Evolutionary conservation across 2,329 filamentous ascomycete genomes (phyloP).

Genomic region (Cladosporium sphaerospermum): DNA sequence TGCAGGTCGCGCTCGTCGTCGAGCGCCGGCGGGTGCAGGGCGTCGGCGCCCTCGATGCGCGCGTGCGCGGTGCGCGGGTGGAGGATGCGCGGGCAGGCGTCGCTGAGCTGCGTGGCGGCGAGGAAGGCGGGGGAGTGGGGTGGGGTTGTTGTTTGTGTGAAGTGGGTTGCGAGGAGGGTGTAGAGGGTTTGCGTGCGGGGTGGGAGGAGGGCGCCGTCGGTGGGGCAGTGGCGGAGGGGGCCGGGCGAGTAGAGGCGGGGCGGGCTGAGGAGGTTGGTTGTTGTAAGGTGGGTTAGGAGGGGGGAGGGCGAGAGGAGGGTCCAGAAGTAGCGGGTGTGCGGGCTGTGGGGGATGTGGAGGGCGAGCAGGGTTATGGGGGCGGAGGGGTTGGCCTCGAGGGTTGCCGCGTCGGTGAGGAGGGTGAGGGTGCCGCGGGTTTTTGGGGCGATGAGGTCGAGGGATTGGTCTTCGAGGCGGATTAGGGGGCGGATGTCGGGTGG

Average conservation of each 20-base stretch:
- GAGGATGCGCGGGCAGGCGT: constrained; percentile 13
- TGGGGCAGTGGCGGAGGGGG: not conserved
- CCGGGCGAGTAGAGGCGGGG: not conserved
- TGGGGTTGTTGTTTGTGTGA: constrained; percentile 13
- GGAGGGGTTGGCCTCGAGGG: constrained; percentile 4
- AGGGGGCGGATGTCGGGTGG: constrained; percentile 3
- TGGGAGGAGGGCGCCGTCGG: not conserved
- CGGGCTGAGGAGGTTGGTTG: not conserved
- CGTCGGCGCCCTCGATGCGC: constrained; percentile 11
- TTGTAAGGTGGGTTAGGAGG: constrained; percentile 12
- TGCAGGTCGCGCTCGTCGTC: constrained; percentile 9
- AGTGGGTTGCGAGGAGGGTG: constrained; percentile 15
- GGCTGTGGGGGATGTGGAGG: constrained; percentile 16
- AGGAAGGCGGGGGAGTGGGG: constrained; percentile 20
- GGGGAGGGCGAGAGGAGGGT: constrained; percentile 3
- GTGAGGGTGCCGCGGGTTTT: constrained; percentile 12
- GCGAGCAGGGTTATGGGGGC: constrained; percentile 17
- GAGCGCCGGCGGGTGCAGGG: not conserved
- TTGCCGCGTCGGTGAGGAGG: constrained; percentile 17
- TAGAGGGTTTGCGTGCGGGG: constrained; percentile 15
- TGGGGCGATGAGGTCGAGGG: constrained; percentile 14
- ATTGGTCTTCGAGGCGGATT: constrained; percentile 18
- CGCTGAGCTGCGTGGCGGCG: constrained; percentile 15
- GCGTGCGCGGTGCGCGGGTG: constrained; percentile 13
- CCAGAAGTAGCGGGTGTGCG: constrained; percentile 22